Evolutionary conservation across 768 basidiomycete species (phyloP), one percentile per base, ranked within the genome.

Genomic region (Piloderma croceum): DNA sequence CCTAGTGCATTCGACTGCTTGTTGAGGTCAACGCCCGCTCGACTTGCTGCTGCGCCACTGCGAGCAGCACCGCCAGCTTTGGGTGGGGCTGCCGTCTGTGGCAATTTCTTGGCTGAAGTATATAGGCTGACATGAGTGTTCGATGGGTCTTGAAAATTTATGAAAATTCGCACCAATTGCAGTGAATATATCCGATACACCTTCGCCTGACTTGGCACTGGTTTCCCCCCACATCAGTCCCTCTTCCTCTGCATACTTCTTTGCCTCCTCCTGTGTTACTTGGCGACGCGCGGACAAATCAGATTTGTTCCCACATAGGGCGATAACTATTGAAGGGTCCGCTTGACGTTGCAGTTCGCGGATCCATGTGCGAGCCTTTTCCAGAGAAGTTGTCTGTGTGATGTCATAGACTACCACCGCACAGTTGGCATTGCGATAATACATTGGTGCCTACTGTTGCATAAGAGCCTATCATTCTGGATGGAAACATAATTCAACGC

Each of bases 371-470:
- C 86, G 84, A 21, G 94, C 94, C 66, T 94, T 96, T 69, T 94
- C 90, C 47, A 94, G 77, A 2, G 93, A 94, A 18, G 90, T 73
- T 6, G 83, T 59, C 58, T 90, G 86, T 31, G 96, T 98, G 61
- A 99, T 93, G 64, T 99, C 96, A 60, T 91, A 94, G 17, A 92
- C 90, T 34, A 92, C 91, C 20, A 94, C 88, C 19, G 91, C 90
- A 54, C 90, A 91, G 56, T 92, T 87, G 56, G 89, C 90, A 49
- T 90, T 90, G 49, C 90, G 83, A 65, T 96, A 96, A 70, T 94
- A 94, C 91, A 93, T 94, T 41, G 90, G 91, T 25, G 90, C 89
- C 79, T 90, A 41, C 15, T 42, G 39, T 43, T 17, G 18, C 25
- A 9, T 31, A 15, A 37, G 19, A 46, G 45, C 45, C 42, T 41